Evolutionary conservation across 257 asterid species (phyloP), one percentile per base, ranked within the genome.

Genomic region (Jacaranda mimosifolia): DNA sequence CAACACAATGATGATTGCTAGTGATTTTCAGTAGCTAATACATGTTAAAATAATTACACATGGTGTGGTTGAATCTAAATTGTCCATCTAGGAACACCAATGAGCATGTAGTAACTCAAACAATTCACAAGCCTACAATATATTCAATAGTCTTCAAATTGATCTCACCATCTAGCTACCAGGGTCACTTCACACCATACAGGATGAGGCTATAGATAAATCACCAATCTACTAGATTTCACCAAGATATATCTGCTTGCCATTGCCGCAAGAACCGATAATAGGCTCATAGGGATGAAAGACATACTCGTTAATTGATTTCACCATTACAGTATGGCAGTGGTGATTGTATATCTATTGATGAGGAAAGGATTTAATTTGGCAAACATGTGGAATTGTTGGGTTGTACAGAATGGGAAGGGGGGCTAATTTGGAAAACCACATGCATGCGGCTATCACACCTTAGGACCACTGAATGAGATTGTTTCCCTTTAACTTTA

Each of bases 211-310:
- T n/a, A n/a, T 1, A 52, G 53, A 67, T 13, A 69, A 73, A 72
- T 65, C 52, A 74, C 67, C 8, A 62, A 5, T 7, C 58, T 3
- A 11, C 68, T 77, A 93, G 39, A 93, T 86, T 80, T 93, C 99
- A 83, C 98, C 99, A 59, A 96, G 93, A 89, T 84, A 96, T 48
- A 96, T 96, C 86, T 90, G 96, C 80, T 90, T 96, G 85, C 93
- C 99, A 49, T 98, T 96, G 83, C 99, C 87, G 89, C 99, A 93
- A 36, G 99, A 93, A 64, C 96, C 99, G 60, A 96, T 63, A 39
- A 96, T 82, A 73, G 97, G 97, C 63, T 93, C 98, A 46, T 21
- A 74, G 68, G 99, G 99, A 82, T 96, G 99, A 74, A 96, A 96
- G 18, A 84, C 92, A 39, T 93, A 70, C 84, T 96, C 98, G 63